Percentiles rank a stretch among this genome's conserved stretches.
Conservation (phyloP, 1,139 yeast genomes). For the Arxiozyma slooffiae region DNA sequence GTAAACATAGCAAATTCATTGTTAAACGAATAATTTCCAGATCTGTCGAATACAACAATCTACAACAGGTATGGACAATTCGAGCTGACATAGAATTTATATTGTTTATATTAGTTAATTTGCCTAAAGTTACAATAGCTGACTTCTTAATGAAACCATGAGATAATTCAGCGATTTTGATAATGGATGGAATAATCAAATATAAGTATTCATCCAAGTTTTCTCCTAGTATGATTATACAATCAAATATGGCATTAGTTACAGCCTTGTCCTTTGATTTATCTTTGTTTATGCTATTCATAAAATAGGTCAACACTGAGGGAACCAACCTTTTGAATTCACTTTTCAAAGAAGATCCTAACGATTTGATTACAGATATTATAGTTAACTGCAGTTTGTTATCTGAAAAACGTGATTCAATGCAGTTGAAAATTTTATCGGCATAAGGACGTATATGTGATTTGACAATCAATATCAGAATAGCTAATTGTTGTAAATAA, state of each 20-base stretch:
- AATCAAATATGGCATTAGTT: slow-evolving; percentile 66
- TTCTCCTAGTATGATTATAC: slow-evolving; percentile 78
- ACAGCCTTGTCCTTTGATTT: slow-evolving; percentile 54
- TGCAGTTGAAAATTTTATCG: slow-evolving; percentile 61
- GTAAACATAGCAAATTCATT: slow-evolving; percentile 70
- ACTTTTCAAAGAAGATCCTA: slow-evolving; percentile 81
- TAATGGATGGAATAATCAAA: slow-evolving; percentile 74
- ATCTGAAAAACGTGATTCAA: slow-evolving; percentile 63
- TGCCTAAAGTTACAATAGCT: slow-evolving; percentile 79
- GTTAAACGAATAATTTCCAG: slow-evolving; percentile 55
- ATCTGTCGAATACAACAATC: slow-evolving; percentile 50
- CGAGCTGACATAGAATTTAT: slow-evolving; percentile 84
- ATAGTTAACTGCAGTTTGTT: slow-evolving; percentile 68
- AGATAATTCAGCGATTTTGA: slow-evolving; percentile 67
- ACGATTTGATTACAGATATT: slow-evolving; percentile 69
- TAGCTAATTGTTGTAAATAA: slow-evolving; percentile 81
- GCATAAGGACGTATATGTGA: slow-evolving; percentile 85
- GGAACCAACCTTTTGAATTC: slow-evolving; percentile 84
- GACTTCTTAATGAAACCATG: slow-evolving; percentile 49
- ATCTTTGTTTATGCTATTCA: slow-evolving; percentile 73
- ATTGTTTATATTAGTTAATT: slow-evolving; percentile 60
- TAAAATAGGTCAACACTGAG: slow-evolving; percentile 60
- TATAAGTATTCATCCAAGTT: slow-evolving; percentile 85
- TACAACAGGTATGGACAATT: slow-evolving; percentile 73
- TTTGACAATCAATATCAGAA: slow-evolving; percentile 71